These are phyloP conservation scores for Wickerhamiella hasegawae DNA, from an alignment of 805 yeast genomes.

Conservation along the genomic window DNA sequence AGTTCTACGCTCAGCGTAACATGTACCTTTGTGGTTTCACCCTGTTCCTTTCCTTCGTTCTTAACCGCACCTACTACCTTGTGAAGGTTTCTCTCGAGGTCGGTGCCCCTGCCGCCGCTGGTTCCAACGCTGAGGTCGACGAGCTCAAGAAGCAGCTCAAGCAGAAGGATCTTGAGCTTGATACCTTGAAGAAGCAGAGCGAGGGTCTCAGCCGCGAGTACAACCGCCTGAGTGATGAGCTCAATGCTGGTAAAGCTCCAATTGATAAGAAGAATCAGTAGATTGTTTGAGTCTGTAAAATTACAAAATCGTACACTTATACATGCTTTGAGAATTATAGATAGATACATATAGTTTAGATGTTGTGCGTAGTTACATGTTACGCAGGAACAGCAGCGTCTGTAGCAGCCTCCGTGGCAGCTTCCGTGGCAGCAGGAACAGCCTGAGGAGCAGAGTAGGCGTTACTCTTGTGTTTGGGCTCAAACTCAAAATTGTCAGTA, in stretches of 20 bases:
- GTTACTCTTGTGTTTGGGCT: conserved; percentile 92
- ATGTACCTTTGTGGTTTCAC: conserved; percentile 93
- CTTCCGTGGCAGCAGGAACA: too few relatives aligned
- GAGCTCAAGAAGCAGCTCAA: conserved; percentile 35
- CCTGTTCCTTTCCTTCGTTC: conserved; percentile 69
- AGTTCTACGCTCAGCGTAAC: conserved; percentile 92
- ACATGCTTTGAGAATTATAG: too few relatives aligned
- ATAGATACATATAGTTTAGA: too few relatives aligned
- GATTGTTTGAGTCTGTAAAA: too few relatives aligned
- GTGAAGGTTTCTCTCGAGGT: conserved; percentile 52
- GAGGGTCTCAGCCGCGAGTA: conserved; percentile 48
- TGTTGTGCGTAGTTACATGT: too few relatives aligned
- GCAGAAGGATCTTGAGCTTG: conserved; percentile 49
- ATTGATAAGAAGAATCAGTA: conserved; percentile 20
- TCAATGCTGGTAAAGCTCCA: conserved; percentile 17
- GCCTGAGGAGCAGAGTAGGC: conserved; percentile 32
- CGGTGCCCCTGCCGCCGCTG: conserved; percentile 26
- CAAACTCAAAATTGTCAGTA: conserved; percentile 55
- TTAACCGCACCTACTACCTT: conserved; percentile 67
- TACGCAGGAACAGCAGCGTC: too few relatives aligned
- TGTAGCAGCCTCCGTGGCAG: too few relatives aligned
- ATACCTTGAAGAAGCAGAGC: conserved; percentile 58
- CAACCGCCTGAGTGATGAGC: conserved; percentile 28
- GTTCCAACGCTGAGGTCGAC: conserved; percentile 26
- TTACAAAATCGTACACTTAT: too few relatives aligned